These are phyloP conservation scores for Pisolithus thermaeus DNA, from an alignment of 1,284 basidiomycete species.

Conservation along the genomic window DNA sequence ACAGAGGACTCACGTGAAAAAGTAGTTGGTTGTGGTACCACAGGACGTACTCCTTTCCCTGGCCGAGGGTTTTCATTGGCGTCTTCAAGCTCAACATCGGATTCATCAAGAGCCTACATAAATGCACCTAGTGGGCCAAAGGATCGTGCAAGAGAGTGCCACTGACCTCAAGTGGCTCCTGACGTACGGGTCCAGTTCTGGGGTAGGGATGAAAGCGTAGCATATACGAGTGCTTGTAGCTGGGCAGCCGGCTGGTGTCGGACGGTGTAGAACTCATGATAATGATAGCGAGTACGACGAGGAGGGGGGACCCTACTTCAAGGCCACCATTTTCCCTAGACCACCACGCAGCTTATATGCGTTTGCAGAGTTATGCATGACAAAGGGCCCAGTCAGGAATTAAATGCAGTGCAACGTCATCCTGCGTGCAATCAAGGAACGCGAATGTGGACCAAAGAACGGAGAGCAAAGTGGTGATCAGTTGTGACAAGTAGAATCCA, in stretches of 20 bases:
- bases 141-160: not conserved
- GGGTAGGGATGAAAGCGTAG: conserved; percentile 9
- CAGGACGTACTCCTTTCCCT: not conserved
- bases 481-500: too few species aligned
- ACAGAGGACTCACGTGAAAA: not conserved
- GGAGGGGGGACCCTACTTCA: not conserved
- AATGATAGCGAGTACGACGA: not conserved
- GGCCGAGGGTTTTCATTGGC: not conserved
- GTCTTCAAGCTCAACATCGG: not conserved
- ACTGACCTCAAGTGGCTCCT: conserved; percentile 1
- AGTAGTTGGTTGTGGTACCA: too few species aligned
- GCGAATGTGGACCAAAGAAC: too few species aligned
- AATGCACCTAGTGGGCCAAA: not conserved
- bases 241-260: conserved; percentile 2
- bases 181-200: not conserved
- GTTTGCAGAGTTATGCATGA: not conserved
- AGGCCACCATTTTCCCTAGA: not conserved
- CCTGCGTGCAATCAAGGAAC: too few species aligned
- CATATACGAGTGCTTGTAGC: conserved; percentile 3
- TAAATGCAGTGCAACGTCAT: too few species aligned
- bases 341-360: conserved; percentile 2
- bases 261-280: not conserved
- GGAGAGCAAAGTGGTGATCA: too few species aligned
- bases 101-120: not conserved
- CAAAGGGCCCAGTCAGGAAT: not conserved